These are phyloP conservation scores for Schrenkiella parvula DNA, from an alignment of 345 rosid species.

Conservation along the genomic window DNA sequence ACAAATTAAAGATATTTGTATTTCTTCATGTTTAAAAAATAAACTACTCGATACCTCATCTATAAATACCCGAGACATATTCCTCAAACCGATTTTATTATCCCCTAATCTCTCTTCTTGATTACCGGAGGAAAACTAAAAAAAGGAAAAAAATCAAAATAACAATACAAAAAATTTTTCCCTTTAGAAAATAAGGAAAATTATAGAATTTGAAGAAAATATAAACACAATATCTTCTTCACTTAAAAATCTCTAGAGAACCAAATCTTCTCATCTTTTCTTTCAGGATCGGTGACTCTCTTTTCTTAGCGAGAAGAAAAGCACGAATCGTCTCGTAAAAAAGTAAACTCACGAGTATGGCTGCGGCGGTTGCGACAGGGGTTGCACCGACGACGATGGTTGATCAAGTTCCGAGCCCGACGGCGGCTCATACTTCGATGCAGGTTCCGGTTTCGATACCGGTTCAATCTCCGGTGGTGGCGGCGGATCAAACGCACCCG, in stretches of 20 bases:
- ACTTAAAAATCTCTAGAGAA: neutral
- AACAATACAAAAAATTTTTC: neutral
- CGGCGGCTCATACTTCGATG: neutral
- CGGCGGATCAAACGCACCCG: conserved; percentile 19
- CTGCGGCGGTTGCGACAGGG: conserved; percentile 36
- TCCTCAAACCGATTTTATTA: neutral
- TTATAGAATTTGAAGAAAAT: conserved; percentile 3
- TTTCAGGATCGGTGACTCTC: neutral
- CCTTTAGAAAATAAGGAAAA: neutral
- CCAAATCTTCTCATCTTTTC: neutral
- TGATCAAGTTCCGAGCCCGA: conserved; percentile 21
- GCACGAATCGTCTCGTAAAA: neutral
- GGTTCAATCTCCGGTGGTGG: neutral
- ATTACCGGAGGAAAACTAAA: conserved; percentile 5
- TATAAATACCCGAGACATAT: conserved; percentile 14
- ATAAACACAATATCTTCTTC: neutral
- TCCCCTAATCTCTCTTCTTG: neutral
- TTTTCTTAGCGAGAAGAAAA: neutral
- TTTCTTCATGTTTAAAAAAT: neutral
- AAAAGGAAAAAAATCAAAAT: conserved; percentile 6
- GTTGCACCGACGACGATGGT: conserved; percentile 24
- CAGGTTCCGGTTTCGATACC: conserved; percentile 13
- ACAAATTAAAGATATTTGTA: too few relatives aligned
- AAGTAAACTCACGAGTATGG: conserved; percentile 21
- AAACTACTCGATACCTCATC: neutral